Evolutionary conservation across 352 stramenopile genomes (phyloP).

Genomic region (Globisporangium spinosum): DNA sequence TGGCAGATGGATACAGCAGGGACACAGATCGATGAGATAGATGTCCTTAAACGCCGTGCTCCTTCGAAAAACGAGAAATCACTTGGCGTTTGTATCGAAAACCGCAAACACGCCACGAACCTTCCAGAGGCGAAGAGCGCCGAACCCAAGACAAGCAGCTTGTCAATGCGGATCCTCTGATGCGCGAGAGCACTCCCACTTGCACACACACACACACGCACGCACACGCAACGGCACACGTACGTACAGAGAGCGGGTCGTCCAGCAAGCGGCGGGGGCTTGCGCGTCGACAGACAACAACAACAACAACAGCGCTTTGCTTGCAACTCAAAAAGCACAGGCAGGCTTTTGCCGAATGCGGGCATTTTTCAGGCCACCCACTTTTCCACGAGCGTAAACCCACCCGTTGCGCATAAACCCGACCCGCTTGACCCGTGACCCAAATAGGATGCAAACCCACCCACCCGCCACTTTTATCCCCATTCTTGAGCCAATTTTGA

Average conservation of each 20-base stretch:
- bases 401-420: too few species aligned
- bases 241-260: not conserved
- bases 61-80: constrained; percentile 1
- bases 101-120: constrained; percentile 5
- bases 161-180: not conserved
- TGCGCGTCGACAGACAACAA: not conserved
- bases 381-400: too few species aligned
- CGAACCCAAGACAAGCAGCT: not conserved
- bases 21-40: constrained; percentile 2
- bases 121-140: not conserved
- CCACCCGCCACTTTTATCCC: too few species aligned
- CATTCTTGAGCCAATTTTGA: too few species aligned
- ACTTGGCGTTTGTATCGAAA: constrained; percentile 17
- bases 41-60: not conserved
- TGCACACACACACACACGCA: not conserved
- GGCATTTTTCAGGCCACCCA: not conserved
- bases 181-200: not conserved
- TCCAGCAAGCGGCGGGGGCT: not conserved
- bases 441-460: too few species aligned
- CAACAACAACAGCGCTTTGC: not conserved
- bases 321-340: not conserved
- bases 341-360: not conserved
- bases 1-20: not conserved
- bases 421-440: too few species aligned
- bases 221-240: not conserved